Percentiles rank a stretch among this genome's conserved stretches.
Conservation (phyloP, 768 basidiomycete species). For the Trametes meyenii region DNA sequence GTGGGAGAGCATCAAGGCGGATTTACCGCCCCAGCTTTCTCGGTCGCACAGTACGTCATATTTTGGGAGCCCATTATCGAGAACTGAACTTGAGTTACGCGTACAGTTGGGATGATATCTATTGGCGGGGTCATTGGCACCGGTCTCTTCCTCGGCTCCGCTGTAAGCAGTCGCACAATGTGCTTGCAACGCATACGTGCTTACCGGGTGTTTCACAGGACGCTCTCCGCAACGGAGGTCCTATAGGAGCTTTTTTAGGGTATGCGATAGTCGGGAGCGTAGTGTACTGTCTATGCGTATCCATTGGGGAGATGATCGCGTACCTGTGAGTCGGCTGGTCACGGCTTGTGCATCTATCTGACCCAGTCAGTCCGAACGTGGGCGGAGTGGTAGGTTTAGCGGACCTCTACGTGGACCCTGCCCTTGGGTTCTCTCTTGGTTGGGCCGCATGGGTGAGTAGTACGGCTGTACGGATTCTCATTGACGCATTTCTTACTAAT, state of each 20-base stretch:
- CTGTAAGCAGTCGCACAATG: conserved; percentile 13
- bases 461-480: too few relatives aligned
- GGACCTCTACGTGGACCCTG: conserved; percentile 54
- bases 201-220: conserved; percentile 15
- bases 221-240: conserved; percentile 52
- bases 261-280: conserved; percentile 47
- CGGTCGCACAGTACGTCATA: conserved; percentile 29
- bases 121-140: conserved; percentile 40
- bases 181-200: not conserved
- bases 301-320: conserved; percentile 43
- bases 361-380: conserved; percentile 29
- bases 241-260: conserved; percentile 53
- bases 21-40: conserved; percentile 33
- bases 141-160: conserved; percentile 44
- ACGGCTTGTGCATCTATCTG: not conserved
- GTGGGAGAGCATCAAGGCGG: conserved; percentile 32
- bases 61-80: not conserved
- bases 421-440: conserved; percentile 47
- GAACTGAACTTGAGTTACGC: not conserved
- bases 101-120: conserved; percentile 34
- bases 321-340: conserved; percentile 21
- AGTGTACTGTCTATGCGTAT: conserved; percentile 37
- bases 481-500: conserved; percentile 32
- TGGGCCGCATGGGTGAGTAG: conserved; percentile 48
- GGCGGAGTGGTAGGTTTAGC: conserved; percentile 44